Evolutionary conservation across 2,329 filamentous ascomycete genomes (phyloP), one percentile per base, ranked within the genome.

Genomic region (Scedosporium boydii): DNA sequence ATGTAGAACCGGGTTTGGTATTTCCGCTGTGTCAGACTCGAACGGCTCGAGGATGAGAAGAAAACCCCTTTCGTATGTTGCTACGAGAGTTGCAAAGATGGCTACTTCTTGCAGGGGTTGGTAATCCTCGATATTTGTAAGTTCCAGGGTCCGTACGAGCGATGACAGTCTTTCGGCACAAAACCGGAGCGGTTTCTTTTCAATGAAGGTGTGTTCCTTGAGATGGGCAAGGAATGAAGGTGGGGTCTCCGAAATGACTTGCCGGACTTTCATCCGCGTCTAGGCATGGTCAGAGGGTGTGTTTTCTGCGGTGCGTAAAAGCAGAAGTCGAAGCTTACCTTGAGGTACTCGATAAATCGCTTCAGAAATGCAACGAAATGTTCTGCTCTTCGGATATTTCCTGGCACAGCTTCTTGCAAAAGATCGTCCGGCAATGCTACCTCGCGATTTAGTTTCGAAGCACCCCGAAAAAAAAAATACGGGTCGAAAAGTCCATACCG

Each of bases 121-220:
- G 71, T 96, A 99, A 72, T 99, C 96, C 76, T 99, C 95, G 64
- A 99, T 97, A 69, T 96, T 98, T 38, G 93, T 96, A 63, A 99
- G 86, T 74, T 99, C 95, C 16, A 99, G 82, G 0, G 95, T 99
- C 63, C 96, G 85, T 18, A 99, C 93, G 6, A 99, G 85, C 0
- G 93, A 99, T 0, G 95, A 96, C 12, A 99, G 78, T 46, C 95
- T 87, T 75, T 99, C 96, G 0, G 95, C 92, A 71, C 96, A 99
- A 74, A 99, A 99, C 59, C 90, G 82, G 10, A 99, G 75, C 0
- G 95, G 95, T 69, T 99, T 99, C 73, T 91, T 91, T 72, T 99
- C 95, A 69, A 99, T 99, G 70, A 96, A 99, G 0, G 96, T 99
- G 63, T 96, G 87, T 67, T 99, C 95, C 71, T 91, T 96, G 6